phyloP scores from a whole-genome alignment of 2,329 filamentous ascomycete species.

The Verticillium tricorpus region DNA sequence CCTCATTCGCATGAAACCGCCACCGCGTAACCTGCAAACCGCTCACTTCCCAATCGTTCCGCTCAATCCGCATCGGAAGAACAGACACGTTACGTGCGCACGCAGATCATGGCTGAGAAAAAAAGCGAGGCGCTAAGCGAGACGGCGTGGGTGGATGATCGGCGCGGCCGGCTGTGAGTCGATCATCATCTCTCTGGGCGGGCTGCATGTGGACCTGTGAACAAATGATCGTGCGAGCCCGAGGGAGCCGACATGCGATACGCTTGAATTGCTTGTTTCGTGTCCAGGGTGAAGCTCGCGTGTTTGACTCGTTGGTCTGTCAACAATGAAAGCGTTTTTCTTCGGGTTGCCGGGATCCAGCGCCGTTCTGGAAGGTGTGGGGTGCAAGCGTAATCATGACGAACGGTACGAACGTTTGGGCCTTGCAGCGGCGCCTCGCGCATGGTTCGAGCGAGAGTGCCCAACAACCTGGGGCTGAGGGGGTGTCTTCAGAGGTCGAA shows the following conservation, averaged over 20 bases:
- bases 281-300: not conserved
- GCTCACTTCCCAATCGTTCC: not conserved
- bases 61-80: not conserved
- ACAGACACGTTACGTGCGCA: too few species aligned
- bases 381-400: not conserved
- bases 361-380: not conserved
- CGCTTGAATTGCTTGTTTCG: too few species aligned
- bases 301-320: not conserved
- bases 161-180: not conserved
- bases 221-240: not conserved
- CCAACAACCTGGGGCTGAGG: not conserved
- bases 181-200: not conserved
- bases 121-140: not conserved
- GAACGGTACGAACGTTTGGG: not conserved
- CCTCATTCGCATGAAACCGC: conserved; percentile 1
- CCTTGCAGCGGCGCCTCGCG: not conserved
- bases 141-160: not conserved
- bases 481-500: not conserved
- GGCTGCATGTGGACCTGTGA: not conserved
- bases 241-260: not conserved
- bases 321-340: not conserved
- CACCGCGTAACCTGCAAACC: not conserved
- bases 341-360: not conserved
- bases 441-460: too few species aligned
- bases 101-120: not conserved